phyloP scores from a whole-genome alignment of 768 basidiomycete genomes.

The Mrakia frigida region DNA sequence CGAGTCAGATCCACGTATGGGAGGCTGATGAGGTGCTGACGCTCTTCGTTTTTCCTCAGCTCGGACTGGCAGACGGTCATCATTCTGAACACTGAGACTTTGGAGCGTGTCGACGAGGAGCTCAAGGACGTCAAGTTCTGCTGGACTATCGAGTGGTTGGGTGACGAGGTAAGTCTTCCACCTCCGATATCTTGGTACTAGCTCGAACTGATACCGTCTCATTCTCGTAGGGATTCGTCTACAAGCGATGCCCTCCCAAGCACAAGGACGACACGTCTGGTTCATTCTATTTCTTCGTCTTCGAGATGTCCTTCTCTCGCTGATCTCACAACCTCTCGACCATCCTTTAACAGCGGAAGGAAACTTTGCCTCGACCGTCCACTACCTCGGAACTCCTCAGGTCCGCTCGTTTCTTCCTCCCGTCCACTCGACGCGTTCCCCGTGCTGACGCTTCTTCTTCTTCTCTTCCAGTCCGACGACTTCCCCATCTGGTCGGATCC shows the following conservation, averaged over 20 bases:
- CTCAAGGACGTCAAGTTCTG: constrained; percentile 28
- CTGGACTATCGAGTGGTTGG: constrained; percentile 28
- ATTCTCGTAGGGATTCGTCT: constrained; percentile 26
- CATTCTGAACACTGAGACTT: constrained; percentile 13
- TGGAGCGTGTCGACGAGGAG: constrained; percentile 24
- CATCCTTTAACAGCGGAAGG: background rate
- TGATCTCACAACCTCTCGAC: background rate
- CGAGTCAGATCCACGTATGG: too few relatives aligned
- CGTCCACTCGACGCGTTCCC: background rate
- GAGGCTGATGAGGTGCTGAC: too few relatives aligned
- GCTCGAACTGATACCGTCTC: too few relatives aligned
- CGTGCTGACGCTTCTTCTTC: background rate
- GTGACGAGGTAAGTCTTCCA: constrained; percentile 9
- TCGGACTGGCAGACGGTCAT: constrained; percentile 29
- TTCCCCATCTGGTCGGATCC: constrained; percentile 12
- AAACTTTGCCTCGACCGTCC: constrained; percentile 18
- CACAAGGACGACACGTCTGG: constrained; percentile 26
- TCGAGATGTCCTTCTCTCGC: background rate
- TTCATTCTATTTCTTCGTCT: background rate
- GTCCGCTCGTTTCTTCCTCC: background rate
- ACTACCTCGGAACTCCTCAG: constrained; percentile 26
- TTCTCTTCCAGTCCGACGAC: constrained; percentile 7
- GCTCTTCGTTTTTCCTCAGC: background rate
- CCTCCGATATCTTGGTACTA: too few relatives aligned
- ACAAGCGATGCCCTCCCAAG: constrained; percentile 16